A percentile compares a stretch with the other conserved stretches of the same genome.
Conservation (phyloP, 495 filamentous ascomycete species). For the Melanomma pulvis-pyrius region DNA sequence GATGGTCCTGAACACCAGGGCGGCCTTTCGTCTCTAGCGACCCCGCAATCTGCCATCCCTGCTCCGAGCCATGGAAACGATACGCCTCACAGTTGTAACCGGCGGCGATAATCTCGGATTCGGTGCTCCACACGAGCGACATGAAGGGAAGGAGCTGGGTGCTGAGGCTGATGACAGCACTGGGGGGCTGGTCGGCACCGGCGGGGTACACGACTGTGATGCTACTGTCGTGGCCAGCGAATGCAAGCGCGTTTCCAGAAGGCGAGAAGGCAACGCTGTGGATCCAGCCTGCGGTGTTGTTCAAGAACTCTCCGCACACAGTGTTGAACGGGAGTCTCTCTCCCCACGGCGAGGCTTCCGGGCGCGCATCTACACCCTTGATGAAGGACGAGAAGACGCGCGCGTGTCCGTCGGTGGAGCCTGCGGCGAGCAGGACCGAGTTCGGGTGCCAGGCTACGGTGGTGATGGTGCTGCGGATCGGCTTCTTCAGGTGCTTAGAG, state of each 20-base stretch:
- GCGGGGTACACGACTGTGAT: conserved; percentile 95
- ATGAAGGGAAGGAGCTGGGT: conserved; percentile 90
- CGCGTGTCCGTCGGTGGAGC: conserved; percentile 95
- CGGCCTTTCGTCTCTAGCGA: conserved; percentile 70
- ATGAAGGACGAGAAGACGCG: conserved; percentile 94
- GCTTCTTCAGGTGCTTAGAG: conserved; percentile 98
- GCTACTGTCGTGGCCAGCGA: conserved; percentile 90
- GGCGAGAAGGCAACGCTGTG: conserved; percentile 90
- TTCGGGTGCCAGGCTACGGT: conserved; percentile 96
- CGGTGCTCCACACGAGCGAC: conserved; percentile 88
- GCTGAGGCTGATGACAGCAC: conserved; percentile 81
- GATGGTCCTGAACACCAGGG: conserved; percentile 59
- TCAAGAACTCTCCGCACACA: conserved; percentile 93
- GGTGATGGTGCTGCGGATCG: conserved; percentile 93
- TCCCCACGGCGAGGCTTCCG: conserved; percentile 89
- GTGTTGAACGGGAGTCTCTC: conserved; percentile 96
- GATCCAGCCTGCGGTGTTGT: conserved; percentile 95
- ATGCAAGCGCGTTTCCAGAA: conserved; percentile 86
- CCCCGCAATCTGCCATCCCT: conserved; percentile 84
- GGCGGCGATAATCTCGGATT: conserved; percentile 92
- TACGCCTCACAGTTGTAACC: conserved; percentile 97
- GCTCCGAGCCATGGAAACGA: conserved; percentile 77
- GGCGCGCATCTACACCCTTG: conserved; percentile 87
- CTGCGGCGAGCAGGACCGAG: conserved; percentile 88
- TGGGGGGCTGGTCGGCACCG: conserved; percentile 87